phyloP scores from a whole-genome alignment of 1,284 basidiomycete species.

The Pseudomicrostroma phylloplanum region DNA sequence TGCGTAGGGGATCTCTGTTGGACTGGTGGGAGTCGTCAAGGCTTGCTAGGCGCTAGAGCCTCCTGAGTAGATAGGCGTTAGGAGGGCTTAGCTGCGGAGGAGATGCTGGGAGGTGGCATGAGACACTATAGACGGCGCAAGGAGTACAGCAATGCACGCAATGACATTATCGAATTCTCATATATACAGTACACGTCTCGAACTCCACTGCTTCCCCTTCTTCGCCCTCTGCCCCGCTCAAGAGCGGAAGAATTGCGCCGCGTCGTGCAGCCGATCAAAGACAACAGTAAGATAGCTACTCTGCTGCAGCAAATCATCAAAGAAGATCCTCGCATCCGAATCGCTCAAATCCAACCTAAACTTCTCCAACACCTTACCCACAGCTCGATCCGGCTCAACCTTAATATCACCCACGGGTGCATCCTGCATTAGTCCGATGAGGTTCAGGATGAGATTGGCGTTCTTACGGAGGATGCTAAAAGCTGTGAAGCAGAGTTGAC shows the following conservation, averaged over 20 bases:
- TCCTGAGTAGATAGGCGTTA: too few relatives aligned
- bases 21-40: too few relatives aligned
- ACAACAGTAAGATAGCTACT: constrained; percentile 90
- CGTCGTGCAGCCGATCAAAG: constrained; percentile 55
- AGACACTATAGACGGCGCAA: too few relatives aligned
- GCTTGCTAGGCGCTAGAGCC: too few relatives aligned
- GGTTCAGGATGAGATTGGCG: constrained; percentile 93
- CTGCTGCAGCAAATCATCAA: constrained; percentile 86
- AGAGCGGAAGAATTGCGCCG: constrained; percentile 43
- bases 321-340: constrained; percentile 77
- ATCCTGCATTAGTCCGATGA: constrained; percentile 94
- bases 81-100: too few relatives aligned
- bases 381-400: constrained; percentile 61
- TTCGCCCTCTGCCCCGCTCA: background rate
- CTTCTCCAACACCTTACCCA: constrained; percentile 78
- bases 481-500: constrained; percentile 89
- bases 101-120: too few relatives aligned
- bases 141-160: too few relatives aligned
- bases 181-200: too few relatives aligned
- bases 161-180: too few relatives aligned
- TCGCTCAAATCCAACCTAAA: constrained; percentile 78
- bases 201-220: too few relatives aligned
- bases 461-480: constrained; percentile 86
- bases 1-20: too few relatives aligned
- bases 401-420: constrained; percentile 98